These are phyloP conservation scores for Aspergillus ustus DNA, from an alignment of 2,329 filamentous ascomycete species.

Conservation along the genomic window DNA sequence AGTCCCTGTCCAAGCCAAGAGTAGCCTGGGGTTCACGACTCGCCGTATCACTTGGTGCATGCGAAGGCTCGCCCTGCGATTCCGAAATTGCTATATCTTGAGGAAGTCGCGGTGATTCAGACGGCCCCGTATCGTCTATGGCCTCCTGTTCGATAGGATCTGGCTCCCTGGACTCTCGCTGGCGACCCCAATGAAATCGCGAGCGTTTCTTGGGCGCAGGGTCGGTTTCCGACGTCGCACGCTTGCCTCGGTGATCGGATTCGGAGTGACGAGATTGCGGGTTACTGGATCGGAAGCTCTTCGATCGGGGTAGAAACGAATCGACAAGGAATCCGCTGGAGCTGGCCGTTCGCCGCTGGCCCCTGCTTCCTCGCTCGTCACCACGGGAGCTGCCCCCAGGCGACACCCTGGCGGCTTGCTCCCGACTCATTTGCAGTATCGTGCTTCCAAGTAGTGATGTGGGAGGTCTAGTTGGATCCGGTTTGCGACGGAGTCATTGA, in stretches of 20 bases:
- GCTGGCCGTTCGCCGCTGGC: conserved; percentile 33
- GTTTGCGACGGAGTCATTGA: background rate
- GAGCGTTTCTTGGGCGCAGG: conserved; percentile 41
- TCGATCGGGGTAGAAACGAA: conserved; percentile 36
- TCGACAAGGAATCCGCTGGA: conserved; percentile 54
- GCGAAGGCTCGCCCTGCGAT: conserved; percentile 15
- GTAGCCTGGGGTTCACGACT: conserved; percentile 22
- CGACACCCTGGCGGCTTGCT: conserved; percentile 36
- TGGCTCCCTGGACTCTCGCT: conserved; percentile 38
- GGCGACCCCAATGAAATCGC: conserved; percentile 40
- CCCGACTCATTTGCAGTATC: conserved; percentile 33
- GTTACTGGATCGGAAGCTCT: conserved; percentile 31
- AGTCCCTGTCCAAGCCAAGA: conserved; percentile 68
- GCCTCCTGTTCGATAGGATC: conserved; percentile 21
- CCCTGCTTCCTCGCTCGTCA: conserved; percentile 32
- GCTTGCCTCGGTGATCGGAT: conserved; percentile 45
- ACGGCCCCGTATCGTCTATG: conserved; percentile 16
- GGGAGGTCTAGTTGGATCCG: conserved; percentile 18
- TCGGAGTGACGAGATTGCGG: conserved; percentile 31
- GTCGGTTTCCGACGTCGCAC: conserved; percentile 40
- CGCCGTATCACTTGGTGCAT: background rate
- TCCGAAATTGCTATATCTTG: conserved; percentile 22
- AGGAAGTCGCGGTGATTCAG: conserved; percentile 19
- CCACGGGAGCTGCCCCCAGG: conserved; percentile 43
- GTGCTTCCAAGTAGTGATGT: conserved; percentile 23